These are phyloP conservation scores for Clitocybe nebularis DNA, from an alignment of 1,284 basidiomycete species.

Conservation along the genomic window DNA sequence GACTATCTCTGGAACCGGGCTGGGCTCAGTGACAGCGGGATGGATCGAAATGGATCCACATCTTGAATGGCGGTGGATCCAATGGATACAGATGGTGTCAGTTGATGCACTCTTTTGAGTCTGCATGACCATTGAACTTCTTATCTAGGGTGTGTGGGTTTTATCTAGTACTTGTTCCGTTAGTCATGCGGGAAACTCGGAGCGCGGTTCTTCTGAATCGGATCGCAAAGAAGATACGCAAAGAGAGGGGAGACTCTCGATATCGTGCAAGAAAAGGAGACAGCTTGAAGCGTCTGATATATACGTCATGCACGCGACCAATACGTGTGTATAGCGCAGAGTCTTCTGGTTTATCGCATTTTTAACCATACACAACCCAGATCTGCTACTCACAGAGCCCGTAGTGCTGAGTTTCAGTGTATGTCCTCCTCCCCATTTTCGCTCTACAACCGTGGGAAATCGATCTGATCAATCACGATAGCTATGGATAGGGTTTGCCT, in stretches of 20 bases:
- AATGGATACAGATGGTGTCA: slow-evolving; percentile 74
- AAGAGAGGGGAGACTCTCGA: slow-evolving; percentile 54
- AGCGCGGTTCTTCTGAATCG: slow-evolving; percentile 56
- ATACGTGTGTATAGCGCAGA: slow-evolving; percentile 43
- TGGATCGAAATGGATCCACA: slow-evolving; percentile 64
- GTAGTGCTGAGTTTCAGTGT: slow-evolving; percentile 74
- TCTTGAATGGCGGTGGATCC: slow-evolving; percentile 77
- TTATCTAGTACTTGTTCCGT: slow-evolving; percentile 38
- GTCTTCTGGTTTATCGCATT: neutral
- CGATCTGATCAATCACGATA: slow-evolving; percentile 2
- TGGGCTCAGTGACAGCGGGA: slow-evolving; percentile 64
- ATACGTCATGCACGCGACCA: slow-evolving; percentile 65
- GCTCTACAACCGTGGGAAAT: no score
- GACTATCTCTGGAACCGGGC: slow-evolving; percentile 57
- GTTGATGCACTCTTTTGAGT: slow-evolving; percentile 18
- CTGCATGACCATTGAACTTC: neutral
- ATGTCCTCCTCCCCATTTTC: no score
- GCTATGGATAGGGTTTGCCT: slow-evolving; percentile 75
- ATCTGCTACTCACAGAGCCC: slow-evolving; percentile 70
- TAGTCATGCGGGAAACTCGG: slow-evolving; percentile 63
- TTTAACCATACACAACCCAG: slow-evolving; percentile 24
- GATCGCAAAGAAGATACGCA: slow-evolving; percentile 57
- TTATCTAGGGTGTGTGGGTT: slow-evolving; percentile 38
- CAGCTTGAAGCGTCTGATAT: slow-evolving; percentile 53
- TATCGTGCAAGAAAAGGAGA: slow-evolving; percentile 66